phyloP scores from a whole-genome alignment of 2,329 filamentous ascomycete species.

The Phyllosticta citrichinensis region DNA sequence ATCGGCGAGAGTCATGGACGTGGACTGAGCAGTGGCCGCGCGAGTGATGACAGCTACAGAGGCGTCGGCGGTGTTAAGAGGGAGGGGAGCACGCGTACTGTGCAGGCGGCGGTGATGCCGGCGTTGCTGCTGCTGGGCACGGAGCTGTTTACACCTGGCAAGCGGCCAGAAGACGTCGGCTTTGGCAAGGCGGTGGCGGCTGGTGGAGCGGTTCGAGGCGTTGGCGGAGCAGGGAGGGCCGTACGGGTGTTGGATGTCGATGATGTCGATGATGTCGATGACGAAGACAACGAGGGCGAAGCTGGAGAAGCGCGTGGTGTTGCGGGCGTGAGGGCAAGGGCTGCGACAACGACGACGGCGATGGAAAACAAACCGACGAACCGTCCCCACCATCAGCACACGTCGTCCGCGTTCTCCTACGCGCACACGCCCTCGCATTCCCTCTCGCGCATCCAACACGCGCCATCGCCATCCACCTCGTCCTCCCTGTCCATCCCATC shows the following conservation, averaged over 20 bases:
- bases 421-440: background rate
- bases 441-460: background rate
- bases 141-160: conserved; percentile 24
- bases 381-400: background rate
- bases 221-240: background rate
- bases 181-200: background rate
- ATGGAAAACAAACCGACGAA: background rate
- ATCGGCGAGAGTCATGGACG: background rate
- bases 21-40: background rate
- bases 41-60: background rate
- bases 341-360: background rate
- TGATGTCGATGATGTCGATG: background rate
- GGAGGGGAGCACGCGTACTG: conserved; percentile 14
- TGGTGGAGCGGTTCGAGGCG: background rate
- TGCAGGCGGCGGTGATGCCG: conserved; percentile 26
- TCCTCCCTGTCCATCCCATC: background rate
- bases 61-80: background rate
- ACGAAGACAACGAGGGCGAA: background rate
- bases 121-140: conserved; percentile 25
- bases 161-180: background rate
- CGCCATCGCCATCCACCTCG: background rate
- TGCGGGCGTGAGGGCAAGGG: too few species aligned
- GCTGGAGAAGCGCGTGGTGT: too few species aligned
- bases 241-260: background rate
- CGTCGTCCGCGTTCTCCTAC: background rate